Percentiles rank a stretch among this genome's conserved stretches.
Evolutionary conservation across 192 early-diverging fungal species (phyloP).

Genomic region (Ambispora gerdemannii): DNA sequence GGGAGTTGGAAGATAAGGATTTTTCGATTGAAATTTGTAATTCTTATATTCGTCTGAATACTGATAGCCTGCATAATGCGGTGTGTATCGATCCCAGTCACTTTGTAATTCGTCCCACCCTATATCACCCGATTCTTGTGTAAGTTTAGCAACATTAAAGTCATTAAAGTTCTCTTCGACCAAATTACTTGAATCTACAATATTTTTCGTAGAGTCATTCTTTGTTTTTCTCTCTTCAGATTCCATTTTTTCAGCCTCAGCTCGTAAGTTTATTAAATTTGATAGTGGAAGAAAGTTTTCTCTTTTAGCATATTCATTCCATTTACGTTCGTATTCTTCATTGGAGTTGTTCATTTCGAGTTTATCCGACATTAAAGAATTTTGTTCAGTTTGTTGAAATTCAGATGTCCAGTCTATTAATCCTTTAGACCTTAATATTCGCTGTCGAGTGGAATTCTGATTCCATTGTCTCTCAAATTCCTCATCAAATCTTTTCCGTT

Average conservation of each 20-base stretch:
- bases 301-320: not conserved
- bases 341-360: not conserved
- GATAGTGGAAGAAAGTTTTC: not conserved
- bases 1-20: slow-evolving; percentile 63
- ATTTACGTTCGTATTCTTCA: not conserved
- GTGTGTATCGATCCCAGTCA: slow-evolving; percentile 59
- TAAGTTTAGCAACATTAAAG: not conserved
- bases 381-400: not conserved
- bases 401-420: not conserved
- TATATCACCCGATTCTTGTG: slow-evolving; percentile 51
- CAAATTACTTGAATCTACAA: not conserved
- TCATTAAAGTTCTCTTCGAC: not conserved
- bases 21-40: slow-evolving; percentile 75
- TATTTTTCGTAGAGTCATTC: not conserved
- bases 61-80: slow-evolving; percentile 45
- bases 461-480: not conserved
- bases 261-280: not conserved
- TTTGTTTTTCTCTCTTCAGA: not conserved
- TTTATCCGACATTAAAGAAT: not conserved
- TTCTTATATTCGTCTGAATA: slow-evolving; percentile 54
- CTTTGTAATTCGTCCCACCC: slow-evolving; percentile 74
- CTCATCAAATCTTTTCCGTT: not conserved
- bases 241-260: not conserved
- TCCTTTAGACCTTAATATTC: not conserved
- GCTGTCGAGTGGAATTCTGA: not conserved